phyloP scores from a whole-genome alignment of 805 yeast genomes.

The Yarrowia deformans region DNA sequence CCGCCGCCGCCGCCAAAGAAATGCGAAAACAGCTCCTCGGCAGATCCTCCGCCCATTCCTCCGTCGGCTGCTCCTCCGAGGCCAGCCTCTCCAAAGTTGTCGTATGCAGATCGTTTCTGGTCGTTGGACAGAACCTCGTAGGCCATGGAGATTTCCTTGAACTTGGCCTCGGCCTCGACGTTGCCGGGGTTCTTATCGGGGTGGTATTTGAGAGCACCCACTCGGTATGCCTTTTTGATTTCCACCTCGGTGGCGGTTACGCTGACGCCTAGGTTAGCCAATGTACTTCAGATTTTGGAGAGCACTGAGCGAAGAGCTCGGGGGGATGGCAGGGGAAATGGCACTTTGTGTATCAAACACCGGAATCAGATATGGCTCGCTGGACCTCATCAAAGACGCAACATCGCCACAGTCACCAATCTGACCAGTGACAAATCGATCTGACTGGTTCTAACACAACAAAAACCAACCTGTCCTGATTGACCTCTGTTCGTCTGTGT shows the following conservation, averaged over 20 bases:
- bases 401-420: too few species aligned
- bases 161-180: slow-evolving; percentile 91
- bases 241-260: slow-evolving; percentile 62
- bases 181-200: slow-evolving; percentile 79
- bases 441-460: too few species aligned
- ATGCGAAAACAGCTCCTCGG: slow-evolving; percentile 78
- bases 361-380: too few species aligned
- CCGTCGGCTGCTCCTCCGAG: slow-evolving; percentile 75
- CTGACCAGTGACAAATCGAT: too few species aligned
- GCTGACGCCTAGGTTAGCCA: slow-evolving; percentile 53
- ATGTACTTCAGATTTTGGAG: too few species aligned
- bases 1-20: slow-evolving; percentile 72
- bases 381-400: too few species aligned
- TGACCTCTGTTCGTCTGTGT: too few species aligned
- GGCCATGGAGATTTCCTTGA: slow-evolving; percentile 89
- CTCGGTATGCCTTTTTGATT: slow-evolving; percentile 80
- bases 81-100: slow-evolving; percentile 93
- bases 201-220: slow-evolving; percentile 75
- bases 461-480: too few species aligned
- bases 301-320: too few species aligned
- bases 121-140: slow-evolving; percentile 87
- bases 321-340: too few species aligned
- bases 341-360: too few species aligned
- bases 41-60: slow-evolving; percentile 70
- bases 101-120: slow-evolving; percentile 88